Conservation (phyloP, 805 yeast genomes). For the Ogataea trehalophila region DNA sequence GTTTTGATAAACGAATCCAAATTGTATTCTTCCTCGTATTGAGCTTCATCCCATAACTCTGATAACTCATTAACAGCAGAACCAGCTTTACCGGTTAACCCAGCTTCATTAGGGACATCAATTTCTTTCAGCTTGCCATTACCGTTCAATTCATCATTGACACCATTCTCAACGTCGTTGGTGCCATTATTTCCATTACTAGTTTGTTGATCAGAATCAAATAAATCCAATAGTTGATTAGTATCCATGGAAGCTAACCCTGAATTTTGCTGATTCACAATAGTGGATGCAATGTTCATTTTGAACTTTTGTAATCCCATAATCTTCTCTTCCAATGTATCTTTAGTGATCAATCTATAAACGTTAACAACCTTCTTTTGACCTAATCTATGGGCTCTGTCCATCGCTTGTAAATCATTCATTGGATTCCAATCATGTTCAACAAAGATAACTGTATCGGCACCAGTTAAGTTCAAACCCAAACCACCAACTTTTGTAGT, state of each 20-base stretch:
- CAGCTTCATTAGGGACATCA: conserved; percentile 54
- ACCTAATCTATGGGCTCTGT: conserved; percentile 95
- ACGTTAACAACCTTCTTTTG: conserved; percentile 98
- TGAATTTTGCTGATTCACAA: conserved; percentile 95
- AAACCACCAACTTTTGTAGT: conserved; percentile 99
- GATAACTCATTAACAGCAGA: conserved; percentile 85
- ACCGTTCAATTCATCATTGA: conserved; percentile 17
- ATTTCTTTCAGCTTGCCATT: conserved; percentile 15
- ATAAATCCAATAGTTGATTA: conserved; percentile 83
- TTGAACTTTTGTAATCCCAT: conserved; percentile 98
- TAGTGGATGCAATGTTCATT: conserved; percentile 93
- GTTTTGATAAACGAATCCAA: conserved; percentile 88
- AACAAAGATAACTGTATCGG: conserved; percentile 97
- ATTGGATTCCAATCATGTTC: conserved; percentile 99
- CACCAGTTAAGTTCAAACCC: conserved; percentile 95
- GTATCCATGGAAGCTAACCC: conserved; percentile 97
- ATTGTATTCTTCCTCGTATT: conserved; percentile 95
- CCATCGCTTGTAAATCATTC: conserved; percentile 99
- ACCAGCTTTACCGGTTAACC: conserved; percentile 79
- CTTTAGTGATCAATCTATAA: conserved; percentile 86
- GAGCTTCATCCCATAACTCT: conserved; percentile 94
- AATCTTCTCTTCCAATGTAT: conserved; percentile 92
- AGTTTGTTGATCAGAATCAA: conserved; percentile 59
- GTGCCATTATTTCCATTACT: conserved; percentile 22
- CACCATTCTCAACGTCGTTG: conserved; percentile 17